Base-by-base conservation (phyloP, 1,284 basidiomycete genomes). In the Fomitopsis betulina region DNA sequence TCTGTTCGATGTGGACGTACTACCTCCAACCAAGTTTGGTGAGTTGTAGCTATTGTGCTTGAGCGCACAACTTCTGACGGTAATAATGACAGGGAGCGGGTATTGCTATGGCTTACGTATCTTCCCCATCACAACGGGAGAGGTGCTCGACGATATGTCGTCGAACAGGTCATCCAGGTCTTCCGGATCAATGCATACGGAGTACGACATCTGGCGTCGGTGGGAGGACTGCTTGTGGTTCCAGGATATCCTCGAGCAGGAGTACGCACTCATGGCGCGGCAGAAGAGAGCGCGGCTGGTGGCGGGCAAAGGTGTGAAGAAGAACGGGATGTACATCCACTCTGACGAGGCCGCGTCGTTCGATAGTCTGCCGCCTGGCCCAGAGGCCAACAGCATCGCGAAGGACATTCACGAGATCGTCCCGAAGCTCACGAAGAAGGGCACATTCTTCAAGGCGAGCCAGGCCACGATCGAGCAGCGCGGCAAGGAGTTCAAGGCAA, bases 301-400 rank as follows among this genome's bases (percentile, higher is more conserved):
- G 4, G 80, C 82, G 21, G 89, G 88, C 0, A 91, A 89, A 64
- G 89, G 89, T 15, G 79, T 90, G 56, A 88, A 87, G 77, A 86
- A 86, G 66, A 80, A 88, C 58, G 87, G 85, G 0, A 70, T 90
- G 33, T 91, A 90, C 68, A 76, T 83, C 54, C 82, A 85, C 50
- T 72, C 75, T 27, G 85, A 90, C 64, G 76, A 79, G 55, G 90
- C 90, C 1, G 84, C 90, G 1, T 92, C 90, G 12, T 92, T 86
- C 76, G 90, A 91, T 56, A 91, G 89, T 0, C 77, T 92, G n/a
- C 90, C 90, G 13, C 86, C 87, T n/a, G 90, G 89, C 13, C 89
- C 90, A 17, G 80, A 89, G 65, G 88, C 87, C 3, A 81, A 80
- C 45, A 83, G 84, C 25, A 80, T 92, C 39, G 83, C 84, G 13